A percentile compares a stretch with the other conserved stretches of the same genome.
Conservation (phyloP, 352 stramenopile genomes). For the Globisporangium uncinulatum region DNA sequence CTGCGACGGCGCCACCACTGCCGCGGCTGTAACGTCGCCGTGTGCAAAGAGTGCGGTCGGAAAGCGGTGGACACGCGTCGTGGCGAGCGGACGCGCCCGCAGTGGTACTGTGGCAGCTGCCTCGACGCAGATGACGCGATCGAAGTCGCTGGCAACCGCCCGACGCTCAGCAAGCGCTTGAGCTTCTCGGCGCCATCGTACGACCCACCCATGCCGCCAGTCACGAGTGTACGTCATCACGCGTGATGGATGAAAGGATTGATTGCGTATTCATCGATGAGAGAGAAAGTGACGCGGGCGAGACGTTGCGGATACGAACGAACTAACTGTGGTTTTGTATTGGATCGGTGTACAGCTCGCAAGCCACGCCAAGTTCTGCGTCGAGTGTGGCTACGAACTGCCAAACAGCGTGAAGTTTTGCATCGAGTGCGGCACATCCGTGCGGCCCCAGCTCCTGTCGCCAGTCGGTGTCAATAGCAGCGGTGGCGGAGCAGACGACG, state of each 20-base stretch:
- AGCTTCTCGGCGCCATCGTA: slow-evolving; percentile 52
- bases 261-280: neutral
- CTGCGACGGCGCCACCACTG: slow-evolving; percentile 81
- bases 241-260: too few species aligned
- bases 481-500: slow-evolving; percentile 14
- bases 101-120: slow-evolving; percentile 77
- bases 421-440: slow-evolving; percentile 77
- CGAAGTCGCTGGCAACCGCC: slow-evolving; percentile 47
- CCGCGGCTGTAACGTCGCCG: slow-evolving; percentile 72
- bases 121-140: slow-evolving; percentile 64
- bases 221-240: slow-evolving; percentile 37
- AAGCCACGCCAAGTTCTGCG: slow-evolving; percentile 72
- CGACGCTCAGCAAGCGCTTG: slow-evolving; percentile 45
- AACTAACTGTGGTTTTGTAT: slow-evolving; percentile 7
- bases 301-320: too few species aligned
- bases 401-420: slow-evolving; percentile 78
- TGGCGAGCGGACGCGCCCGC: slow-evolving; percentile 43
- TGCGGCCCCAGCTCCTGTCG: slow-evolving; percentile 48
- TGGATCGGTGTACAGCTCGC: slow-evolving; percentile 29
- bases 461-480: slow-evolving; percentile 28
- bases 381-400: slow-evolving; percentile 82
- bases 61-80: slow-evolving; percentile 69
- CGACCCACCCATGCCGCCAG: slow-evolving; percentile 26
- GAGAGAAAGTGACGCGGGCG: neutral
- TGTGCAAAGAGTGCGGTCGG: slow-evolving; percentile 79